Conservation (phyloP, 2,329 filamentous ascomycete species). For the Xylaria sp. region DNA sequence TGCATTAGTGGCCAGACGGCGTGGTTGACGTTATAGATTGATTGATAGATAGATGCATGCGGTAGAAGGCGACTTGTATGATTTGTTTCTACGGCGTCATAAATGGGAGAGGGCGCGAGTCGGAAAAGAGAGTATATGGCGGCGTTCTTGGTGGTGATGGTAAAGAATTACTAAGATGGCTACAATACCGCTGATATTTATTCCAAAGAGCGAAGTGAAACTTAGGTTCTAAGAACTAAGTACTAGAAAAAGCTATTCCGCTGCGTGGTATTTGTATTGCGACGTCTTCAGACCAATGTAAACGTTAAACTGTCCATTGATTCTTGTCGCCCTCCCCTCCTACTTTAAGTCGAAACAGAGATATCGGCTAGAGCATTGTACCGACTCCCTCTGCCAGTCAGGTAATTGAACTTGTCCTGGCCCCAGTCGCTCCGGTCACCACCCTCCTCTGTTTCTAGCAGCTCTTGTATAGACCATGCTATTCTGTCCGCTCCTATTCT, state of each 20-base stretch:
- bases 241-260: background rate
- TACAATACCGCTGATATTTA: background rate
- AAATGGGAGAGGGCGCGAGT: background rate
- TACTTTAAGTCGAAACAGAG: background rate
- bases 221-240: background rate
- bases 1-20: background rate
- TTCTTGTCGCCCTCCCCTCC: no score
- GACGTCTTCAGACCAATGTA: background rate
- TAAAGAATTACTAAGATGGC: background rate
- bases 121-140: background rate
- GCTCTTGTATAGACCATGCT: slow-evolving; percentile 74
- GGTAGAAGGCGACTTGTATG: background rate
- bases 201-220: background rate
- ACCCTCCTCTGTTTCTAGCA: slow-evolving; percentile 55
- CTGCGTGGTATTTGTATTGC: background rate
- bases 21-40: background rate
- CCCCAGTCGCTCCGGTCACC: slow-evolving; percentile 33
- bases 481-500: slow-evolving; percentile 78
- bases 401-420: slow-evolving; percentile 49
- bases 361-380: slow-evolving; percentile 49
- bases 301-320: background rate
- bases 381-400: slow-evolving; percentile 56
- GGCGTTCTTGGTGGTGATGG: background rate
- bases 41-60: background rate
- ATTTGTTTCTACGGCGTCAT: background rate